These are phyloP conservation scores for Polygonum maritimum DNA, from an alignment of 148 eudicot genomes.

Conservation along the genomic window DNA sequence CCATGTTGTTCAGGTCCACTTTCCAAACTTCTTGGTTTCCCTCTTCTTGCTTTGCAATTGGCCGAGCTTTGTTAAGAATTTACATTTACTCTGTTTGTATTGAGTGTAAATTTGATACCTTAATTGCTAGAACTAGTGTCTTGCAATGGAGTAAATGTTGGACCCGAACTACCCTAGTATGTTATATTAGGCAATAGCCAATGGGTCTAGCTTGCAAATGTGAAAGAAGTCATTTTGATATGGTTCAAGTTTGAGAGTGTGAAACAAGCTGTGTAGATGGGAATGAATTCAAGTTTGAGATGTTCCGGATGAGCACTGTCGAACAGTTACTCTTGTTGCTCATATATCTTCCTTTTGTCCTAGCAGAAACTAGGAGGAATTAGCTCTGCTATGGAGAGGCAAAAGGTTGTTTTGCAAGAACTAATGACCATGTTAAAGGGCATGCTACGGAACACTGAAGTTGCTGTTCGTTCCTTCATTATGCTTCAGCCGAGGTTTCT, in stretches of 20 bases:
- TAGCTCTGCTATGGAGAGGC: conserved; percentile 72
- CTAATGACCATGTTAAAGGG: conserved; percentile 64
- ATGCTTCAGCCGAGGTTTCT: conserved; percentile 81
- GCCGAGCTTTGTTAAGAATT: not conserved
- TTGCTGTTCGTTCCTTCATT: conserved; percentile 85
- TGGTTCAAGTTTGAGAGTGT: not conserved
- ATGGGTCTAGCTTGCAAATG: not conserved
- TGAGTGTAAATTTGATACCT: not conserved
- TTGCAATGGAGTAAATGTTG: not conserved
- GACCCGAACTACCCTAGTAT: not conserved
- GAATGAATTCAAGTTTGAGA: not conserved
- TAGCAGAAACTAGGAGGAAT: conserved; percentile 88
- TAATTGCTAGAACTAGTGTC: not conserved
- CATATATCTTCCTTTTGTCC: not conserved
- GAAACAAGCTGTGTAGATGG: not conserved
- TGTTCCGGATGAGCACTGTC: not conserved
- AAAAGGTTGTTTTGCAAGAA: conserved; percentile 70
- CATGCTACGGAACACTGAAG: conserved; percentile 79
- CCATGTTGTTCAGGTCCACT: conserved; percentile 61
- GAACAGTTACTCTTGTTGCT: not conserved
- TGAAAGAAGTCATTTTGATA: not conserved
- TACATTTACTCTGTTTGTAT: not conserved
- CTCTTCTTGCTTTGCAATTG: not conserved
- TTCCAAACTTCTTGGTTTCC: not conserved
- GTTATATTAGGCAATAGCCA: not conserved